Evolutionary conservation across 305 asterid genomes (phyloP).

Genomic region (Euphrasia arctica): DNA sequence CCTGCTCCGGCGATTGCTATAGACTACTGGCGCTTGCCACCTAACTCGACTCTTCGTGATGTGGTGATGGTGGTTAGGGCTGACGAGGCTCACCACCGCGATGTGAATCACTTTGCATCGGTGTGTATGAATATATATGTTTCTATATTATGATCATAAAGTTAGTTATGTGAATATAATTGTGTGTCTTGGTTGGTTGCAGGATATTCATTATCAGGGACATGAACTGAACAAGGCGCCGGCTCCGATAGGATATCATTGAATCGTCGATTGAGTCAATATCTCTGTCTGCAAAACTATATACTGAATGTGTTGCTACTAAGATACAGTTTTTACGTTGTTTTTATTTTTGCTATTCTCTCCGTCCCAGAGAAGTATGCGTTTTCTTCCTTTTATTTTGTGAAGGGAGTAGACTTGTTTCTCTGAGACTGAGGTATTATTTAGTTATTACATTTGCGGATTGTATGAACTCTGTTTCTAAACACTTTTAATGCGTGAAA

Average conservation of each 20-base stretch:
- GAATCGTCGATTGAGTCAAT: conserved; percentile 17
- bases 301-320: background rate
- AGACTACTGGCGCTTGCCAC: conserved; percentile 82
- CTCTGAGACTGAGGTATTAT: no score
- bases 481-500: no score
- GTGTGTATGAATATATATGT: conserved; percentile 29
- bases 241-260: conserved; percentile 77
- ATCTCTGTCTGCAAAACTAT: conserved; percentile 1
- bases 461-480: no score
- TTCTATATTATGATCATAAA: no score
- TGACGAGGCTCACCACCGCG: conserved; percentile 93
- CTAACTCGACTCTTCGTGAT: conserved; percentile 60
- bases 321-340: no score
- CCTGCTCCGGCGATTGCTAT: conserved; percentile 94
- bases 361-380: no score
- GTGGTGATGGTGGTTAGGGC: conserved; percentile 71
- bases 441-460: no score
- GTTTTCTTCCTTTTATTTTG: no score
- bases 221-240: conserved; percentile 58
- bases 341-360: no score
- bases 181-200: conserved; percentile 25
- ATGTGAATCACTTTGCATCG: conserved; percentile 85
- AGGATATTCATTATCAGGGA: conserved; percentile 76
- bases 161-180: background rate
- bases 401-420: no score